phyloP scores from a whole-genome alignment of 805 yeast genomes.

The Wickerhamiella bombiphila region DNA sequence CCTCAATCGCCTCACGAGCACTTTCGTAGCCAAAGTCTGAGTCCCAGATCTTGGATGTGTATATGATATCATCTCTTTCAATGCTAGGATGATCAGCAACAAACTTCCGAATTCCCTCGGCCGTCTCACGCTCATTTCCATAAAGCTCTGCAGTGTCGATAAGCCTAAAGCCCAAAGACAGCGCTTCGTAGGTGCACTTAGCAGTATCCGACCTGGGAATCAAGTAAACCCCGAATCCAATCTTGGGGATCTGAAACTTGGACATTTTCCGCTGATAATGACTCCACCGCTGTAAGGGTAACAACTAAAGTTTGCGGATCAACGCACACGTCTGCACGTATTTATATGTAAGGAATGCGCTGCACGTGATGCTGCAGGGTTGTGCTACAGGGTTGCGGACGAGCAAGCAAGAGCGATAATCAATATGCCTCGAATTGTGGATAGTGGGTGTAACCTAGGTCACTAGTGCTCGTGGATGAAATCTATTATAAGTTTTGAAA shows the following conservation, averaged over 20 bases:
- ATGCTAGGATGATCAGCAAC: constrained; percentile 22
- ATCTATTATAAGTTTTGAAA: constrained; percentile 9
- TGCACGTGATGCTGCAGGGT: no score
- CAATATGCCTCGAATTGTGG: no score
- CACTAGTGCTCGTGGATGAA: constrained; percentile 6
- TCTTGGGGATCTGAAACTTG: constrained; percentile 10
- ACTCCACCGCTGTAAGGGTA: no score
- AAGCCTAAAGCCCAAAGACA: constrained; percentile 54
- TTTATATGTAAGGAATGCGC: no score
- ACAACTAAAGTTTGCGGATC: no score
- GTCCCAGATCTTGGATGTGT: constrained; percentile 64
- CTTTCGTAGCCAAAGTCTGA: constrained; percentile 37
- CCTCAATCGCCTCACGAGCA: constrained; percentile 44
- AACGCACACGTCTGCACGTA: no score
- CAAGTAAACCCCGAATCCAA: constrained; percentile 19
- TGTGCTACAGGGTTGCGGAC: no score
- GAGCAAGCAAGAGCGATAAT: no score
- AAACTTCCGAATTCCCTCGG: constrained; percentile 10
- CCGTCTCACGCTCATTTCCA: constrained; percentile 48
- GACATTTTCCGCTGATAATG: no score
- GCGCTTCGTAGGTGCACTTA: constrained; percentile 39
- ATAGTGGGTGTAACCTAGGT: no score
- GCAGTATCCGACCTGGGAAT: constrained; percentile 12
- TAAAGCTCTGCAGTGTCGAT: constrained; percentile 57
- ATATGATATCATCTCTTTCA: constrained; percentile 34